Percentiles rank a stretch among this genome's conserved stretches.
These are phyloP conservation scores for Fusarium citri DNA, from an alignment of 2,329 filamentous ascomycete genomes.

Conservation along the genomic window DNA sequence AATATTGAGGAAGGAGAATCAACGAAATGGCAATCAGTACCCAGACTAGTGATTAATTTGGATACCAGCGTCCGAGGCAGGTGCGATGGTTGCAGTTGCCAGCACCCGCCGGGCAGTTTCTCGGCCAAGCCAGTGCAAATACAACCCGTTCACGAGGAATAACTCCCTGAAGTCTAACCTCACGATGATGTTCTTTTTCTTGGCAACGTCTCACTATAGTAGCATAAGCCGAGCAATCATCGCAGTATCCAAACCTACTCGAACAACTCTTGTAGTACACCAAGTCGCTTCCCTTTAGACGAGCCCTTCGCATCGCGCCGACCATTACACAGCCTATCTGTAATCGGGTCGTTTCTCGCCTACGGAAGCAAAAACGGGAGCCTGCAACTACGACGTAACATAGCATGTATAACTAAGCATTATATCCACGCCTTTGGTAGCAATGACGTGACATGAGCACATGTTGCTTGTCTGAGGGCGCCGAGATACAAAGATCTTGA, in stretches of 20 bases:
- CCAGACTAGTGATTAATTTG: conserved; percentile 9
- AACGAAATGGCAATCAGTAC: background rate
- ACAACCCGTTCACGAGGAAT: background rate
- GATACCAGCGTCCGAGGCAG: background rate
- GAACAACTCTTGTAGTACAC: conserved; percentile 8
- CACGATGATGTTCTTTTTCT: background rate
- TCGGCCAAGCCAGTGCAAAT: conserved; percentile 9
- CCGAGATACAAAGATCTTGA: background rate
- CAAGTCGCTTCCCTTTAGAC: conserved; percentile 23
- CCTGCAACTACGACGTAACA: conserved; percentile 30
- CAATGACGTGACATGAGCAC: conserved; percentile 23
- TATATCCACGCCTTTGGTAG: conserved; percentile 28
- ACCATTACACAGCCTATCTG: conserved; percentile 23
- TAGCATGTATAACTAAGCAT: background rate
- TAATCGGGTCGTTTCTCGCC: conserved; percentile 21
- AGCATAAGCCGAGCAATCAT: conserved; percentile 4
- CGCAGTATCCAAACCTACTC: conserved; percentile 6
- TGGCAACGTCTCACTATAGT: conserved; percentile 25
- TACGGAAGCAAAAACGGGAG: conserved; percentile 34
- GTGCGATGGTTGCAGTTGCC: conserved; percentile 5
- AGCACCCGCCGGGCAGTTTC: conserved; percentile 20
- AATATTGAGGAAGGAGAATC: background rate
- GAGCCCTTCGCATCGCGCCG: conserved; percentile 11
- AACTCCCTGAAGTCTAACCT: background rate
- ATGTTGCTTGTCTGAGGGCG: conserved; percentile 3